phyloP scores from a whole-genome alignment of 1,139 yeast species.

The Groenewaldozyma auringiensis region DNA sequence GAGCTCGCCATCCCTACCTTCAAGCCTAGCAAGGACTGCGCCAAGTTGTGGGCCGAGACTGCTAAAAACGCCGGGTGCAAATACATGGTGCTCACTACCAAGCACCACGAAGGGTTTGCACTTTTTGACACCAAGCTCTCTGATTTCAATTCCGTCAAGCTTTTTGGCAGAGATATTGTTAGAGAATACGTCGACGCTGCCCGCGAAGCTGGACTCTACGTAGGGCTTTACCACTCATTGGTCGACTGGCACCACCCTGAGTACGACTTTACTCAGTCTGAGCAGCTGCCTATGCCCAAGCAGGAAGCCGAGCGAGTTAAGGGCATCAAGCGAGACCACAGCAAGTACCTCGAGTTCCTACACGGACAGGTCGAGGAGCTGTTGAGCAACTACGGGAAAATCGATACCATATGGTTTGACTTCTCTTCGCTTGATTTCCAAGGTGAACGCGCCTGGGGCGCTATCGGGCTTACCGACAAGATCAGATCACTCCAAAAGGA shows the following conservation, averaged over 20 bases:
- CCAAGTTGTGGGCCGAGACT: slow-evolving; percentile 13
- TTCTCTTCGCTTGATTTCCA: slow-evolving; percentile 11
- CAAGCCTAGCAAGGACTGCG: slow-evolving; percentile 7
- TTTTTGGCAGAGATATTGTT: slow-evolving; percentile 10
- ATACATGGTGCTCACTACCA: slow-evolving; percentile 15
- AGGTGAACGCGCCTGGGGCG: slow-evolving; percentile 13
- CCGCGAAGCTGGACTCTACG: slow-evolving; percentile 8
- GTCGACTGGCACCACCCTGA: slow-evolving; percentile 15
- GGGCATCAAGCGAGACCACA: slow-evolving; percentile 7
- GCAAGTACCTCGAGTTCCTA: slow-evolving; percentile 10
- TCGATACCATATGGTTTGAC: slow-evolving; percentile 13
- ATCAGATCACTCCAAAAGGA: slow-evolving; percentile 9
- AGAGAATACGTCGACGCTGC: slow-evolving; percentile 9
- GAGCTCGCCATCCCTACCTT: slow-evolving; percentile 9
- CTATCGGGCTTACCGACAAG: slow-evolving; percentile 7
- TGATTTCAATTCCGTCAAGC: slow-evolving; percentile 8
- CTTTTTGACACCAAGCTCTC: slow-evolving; percentile 11
- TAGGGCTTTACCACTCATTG: slow-evolving; percentile 12
- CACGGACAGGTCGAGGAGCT: slow-evolving; percentile 13
- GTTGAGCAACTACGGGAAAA: slow-evolving; percentile 9
- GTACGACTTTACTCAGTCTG: slow-evolving; percentile 8
- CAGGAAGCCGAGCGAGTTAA: slow-evolving; percentile 9
- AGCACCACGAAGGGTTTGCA: slow-evolving; percentile 17
- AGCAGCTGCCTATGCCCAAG: slow-evolving; percentile 8
- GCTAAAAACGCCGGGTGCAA: slow-evolving; percentile 14